These are phyloP conservation scores for Trichosporon asahii DNA, from an alignment of 1,284 basidiomycete species.

Conservation along the genomic window DNA sequence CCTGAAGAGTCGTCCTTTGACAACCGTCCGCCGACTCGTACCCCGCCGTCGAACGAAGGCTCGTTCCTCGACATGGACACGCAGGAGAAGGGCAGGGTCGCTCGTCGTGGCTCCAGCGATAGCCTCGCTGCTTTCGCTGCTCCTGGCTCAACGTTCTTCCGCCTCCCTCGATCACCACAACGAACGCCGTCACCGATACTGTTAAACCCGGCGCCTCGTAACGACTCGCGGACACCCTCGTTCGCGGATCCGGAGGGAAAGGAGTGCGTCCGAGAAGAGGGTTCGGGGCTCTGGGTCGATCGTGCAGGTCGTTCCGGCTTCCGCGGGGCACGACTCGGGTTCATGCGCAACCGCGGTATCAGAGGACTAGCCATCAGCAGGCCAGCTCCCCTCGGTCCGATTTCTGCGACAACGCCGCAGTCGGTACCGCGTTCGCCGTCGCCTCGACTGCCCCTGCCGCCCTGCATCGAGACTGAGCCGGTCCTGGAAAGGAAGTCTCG, in stretches of 20 bases:
- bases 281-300: neutral
- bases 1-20: neutral
- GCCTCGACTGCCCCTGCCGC: neutral
- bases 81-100: neutral
- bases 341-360: neutral
- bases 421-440: neutral
- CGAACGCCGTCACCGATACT: neutral
- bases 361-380: neutral
- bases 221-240: neutral
- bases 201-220: neutral
- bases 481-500: neutral
- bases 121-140: neutral
- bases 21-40: neutral
- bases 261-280: neutral
- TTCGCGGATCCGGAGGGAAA: neutral
- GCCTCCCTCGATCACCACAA: neutral
- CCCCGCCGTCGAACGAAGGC: neutral
- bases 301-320: neutral
- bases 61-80: neutral
- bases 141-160: neutral
- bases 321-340: neutral
- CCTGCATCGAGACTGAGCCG: neutral
- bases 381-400: neutral
- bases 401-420: neutral
- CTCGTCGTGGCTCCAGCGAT: neutral